Base-by-base conservation (phyloP, 768 basidiomycete genomes). In the Leccinum longicurvipes region DNA sequence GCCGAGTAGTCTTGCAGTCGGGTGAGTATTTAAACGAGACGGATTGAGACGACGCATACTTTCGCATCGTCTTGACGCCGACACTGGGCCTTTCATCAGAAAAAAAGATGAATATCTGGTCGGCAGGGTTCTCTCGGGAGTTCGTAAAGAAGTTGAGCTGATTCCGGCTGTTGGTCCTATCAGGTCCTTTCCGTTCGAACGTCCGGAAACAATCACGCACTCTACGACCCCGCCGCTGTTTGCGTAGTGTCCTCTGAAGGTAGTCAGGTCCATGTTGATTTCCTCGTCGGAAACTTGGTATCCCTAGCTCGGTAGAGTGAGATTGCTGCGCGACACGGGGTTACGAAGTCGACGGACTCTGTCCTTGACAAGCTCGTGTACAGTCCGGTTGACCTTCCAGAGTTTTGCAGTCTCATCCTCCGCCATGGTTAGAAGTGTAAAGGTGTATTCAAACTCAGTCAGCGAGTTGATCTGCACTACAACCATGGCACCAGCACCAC, bases 61-160 rank as follows among this genome's bases (percentile, higher is more conserved):
- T 96, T 76, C 94, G 80, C 93, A 98, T 98, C 4, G 94, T 93
- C 73, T 97, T 96, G 44, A 98, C 93, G 56, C 94, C 92, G 7
- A 98, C 97, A 65, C 91, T 93, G n/a, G n/a, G n/a, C 71, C 78
- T 83, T 73, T 98, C 97, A 46, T 95, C 93, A n/a, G 93, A 86
- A 74, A 96, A 99, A 72, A 91, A 98, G 19, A 98, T 78, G 64
- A 91, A 98, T 65, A 99, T 91, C 71, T 91, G 88, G 64, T 93
- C 87, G 9, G 74, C 72, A 24, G 83, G 77, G 62, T 89, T 86
- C 12, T 77, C 74, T 56, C 77, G 76, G 15, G 84, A 83, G 61
- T 88, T 86, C 11, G 93, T 93, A 72, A 86, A 92, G 78, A 98
- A 98, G 70, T 92, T 92, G 64, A 99, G 81, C 61, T 86, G 85